A percentile compares a stretch with the other conserved stretches of the same genome.
Conservation (phyloP, 1,284 basidiomycete genomes). For the Marasmius tenuissimus region DNA sequence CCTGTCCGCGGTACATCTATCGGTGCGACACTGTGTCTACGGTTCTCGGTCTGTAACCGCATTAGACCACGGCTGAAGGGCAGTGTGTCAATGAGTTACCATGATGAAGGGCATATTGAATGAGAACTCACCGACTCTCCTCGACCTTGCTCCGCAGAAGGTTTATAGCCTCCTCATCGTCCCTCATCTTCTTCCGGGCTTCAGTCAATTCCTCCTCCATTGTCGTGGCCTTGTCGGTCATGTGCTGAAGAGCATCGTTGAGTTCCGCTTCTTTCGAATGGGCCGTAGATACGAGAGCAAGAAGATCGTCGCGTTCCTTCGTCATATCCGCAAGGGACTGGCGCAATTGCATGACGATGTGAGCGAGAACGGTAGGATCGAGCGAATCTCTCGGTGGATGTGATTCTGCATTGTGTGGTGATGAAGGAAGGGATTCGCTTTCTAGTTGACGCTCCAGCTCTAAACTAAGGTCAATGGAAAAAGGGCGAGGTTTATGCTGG, state of each 20-base stretch:
- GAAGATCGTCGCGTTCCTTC: constrained; percentile 66
- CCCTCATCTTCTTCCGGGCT: constrained; percentile 60
- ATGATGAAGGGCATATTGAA: constrained; percentile 1
- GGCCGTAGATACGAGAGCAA: constrained; percentile 47
- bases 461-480: constrained; percentile 74
- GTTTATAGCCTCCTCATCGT: constrained; percentile 81
- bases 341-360: constrained; percentile 68
- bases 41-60: constrained; percentile 84
- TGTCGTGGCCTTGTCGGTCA: constrained; percentile 62
- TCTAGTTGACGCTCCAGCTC: constrained; percentile 76
- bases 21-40: constrained; percentile 56
- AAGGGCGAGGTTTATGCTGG: constrained; percentile 35
- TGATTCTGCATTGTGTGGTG: constrained; percentile 27
- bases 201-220: constrained; percentile 63
- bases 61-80: constrained; percentile 75
- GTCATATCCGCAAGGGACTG: constrained; percentile 59
- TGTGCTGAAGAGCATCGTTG: constrained; percentile 57
- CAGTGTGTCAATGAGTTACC: background rate
- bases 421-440: constrained; percentile 56
- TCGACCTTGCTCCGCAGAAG: constrained; percentile 87
- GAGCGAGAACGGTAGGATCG: constrained; percentile 73
- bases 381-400: constrained; percentile 47
- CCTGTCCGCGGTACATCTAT: constrained; percentile 58
- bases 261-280: constrained; percentile 56
- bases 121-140: constrained; percentile 69